Conservation (phyloP, 1,139 yeast genomes). For the Debaryomycetaceae sp. region DNA sequence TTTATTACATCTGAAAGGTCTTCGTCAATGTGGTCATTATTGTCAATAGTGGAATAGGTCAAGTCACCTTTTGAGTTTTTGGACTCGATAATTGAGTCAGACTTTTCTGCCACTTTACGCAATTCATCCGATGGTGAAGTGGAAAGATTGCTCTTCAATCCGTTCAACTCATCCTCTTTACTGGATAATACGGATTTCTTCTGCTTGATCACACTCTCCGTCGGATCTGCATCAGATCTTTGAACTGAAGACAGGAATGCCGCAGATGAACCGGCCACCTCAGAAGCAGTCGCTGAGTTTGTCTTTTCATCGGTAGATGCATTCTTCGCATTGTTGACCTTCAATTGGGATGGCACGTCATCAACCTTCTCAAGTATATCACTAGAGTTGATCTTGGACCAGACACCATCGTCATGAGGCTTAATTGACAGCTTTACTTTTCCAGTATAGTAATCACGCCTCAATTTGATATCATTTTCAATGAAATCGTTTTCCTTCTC, state of each 20-base stretch:
- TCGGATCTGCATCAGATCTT: neutral
- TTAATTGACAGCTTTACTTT: slow-evolving; percentile 19
- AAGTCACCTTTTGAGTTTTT: slow-evolving; percentile 17
- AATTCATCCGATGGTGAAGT: slow-evolving; percentile 10
- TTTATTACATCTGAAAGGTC: neutral
- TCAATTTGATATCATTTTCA: slow-evolving; percentile 37
- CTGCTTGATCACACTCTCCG: slow-evolving; percentile 4
- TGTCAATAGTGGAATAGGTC: slow-evolving; percentile 35
- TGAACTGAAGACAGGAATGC: slow-evolving; percentile 15
- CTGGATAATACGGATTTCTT: slow-evolving; percentile 14
- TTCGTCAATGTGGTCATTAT: slow-evolving; percentile 27
- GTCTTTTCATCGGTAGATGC: slow-evolving; percentile 1
- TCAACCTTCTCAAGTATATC: slow-evolving; percentile 12
- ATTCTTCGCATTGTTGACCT: neutral
- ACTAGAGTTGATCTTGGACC: slow-evolving; percentile 21
- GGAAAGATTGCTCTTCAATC: neutral
- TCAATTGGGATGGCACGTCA: slow-evolving; percentile 3
- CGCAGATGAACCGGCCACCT: neutral
- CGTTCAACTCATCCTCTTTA: slow-evolving; percentile 7
- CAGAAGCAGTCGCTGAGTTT: neutral
- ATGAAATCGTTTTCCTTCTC: slow-evolving; percentile 37
- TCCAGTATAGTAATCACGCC: slow-evolving; percentile 33
- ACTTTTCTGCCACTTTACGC: slow-evolving; percentile 23
- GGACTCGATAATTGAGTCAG: slow-evolving; percentile 28
- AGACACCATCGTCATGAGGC: slow-evolving; percentile 22